phyloP scores from a whole-genome alignment of 2,329 filamentous ascomycete genomes.

The Penicillium sp. region DNA sequence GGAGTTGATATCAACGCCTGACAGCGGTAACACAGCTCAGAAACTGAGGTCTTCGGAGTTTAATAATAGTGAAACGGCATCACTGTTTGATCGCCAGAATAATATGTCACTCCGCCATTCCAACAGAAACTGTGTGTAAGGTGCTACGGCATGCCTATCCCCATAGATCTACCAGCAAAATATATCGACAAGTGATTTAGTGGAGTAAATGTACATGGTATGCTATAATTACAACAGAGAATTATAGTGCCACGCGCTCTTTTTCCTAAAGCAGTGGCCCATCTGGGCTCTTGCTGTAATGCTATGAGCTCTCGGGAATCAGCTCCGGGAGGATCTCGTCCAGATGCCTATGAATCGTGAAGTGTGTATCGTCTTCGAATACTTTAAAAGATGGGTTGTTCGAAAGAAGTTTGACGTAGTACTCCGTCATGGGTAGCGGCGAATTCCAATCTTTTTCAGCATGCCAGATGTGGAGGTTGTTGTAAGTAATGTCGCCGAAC shows the following conservation, averaged over 20 bases:
- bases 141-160: not conserved
- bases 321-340: not conserved
- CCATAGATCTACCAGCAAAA: not conserved
- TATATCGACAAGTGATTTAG: not conserved
- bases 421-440: slow-evolving; percentile 37
- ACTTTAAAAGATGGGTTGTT: slow-evolving; percentile 34
- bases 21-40: not conserved
- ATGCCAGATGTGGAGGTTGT: slow-evolving; percentile 32
- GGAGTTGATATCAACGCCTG: not conserved
- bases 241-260: not conserved
- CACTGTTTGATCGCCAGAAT: not conserved
- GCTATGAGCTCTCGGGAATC: slow-evolving; percentile 1
- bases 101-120: not conserved
- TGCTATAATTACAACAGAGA: not conserved
- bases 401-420: slow-evolving; percentile 39
- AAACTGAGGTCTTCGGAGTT: not conserved
- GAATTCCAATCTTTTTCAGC: slow-evolving; percentile 31
- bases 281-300: not conserved
- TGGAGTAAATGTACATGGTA: not conserved
- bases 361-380: slow-evolving; percentile 31
- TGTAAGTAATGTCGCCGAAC: slow-evolving; percentile 28
- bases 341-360: slow-evolving; percentile 5
- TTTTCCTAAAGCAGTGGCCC: not conserved
- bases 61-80: not conserved
- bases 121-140: not conserved